Evolutionary conservation across 169 alveolate genomes (phyloP), one percentile per base, ranked within the genome.

Genomic region (Ichthyophthirius multifiliis): DNA sequence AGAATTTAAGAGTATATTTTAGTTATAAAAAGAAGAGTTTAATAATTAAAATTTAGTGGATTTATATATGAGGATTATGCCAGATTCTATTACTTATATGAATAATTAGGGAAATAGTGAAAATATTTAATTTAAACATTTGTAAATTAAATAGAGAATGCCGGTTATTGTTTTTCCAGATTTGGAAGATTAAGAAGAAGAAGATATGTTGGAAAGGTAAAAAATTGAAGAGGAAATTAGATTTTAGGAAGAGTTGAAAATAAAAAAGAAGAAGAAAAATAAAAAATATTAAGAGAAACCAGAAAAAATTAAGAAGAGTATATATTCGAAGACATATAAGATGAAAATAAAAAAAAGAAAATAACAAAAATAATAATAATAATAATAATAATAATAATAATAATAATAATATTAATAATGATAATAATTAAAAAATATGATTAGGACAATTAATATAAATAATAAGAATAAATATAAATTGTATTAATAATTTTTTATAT

Each of bases 41-140:
- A 18, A 84, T 9, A 82, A 71, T 65, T 30, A 89, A 27, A 91
- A 91, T 78, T 83, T 85, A 43, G 44, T 94, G 5, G 97, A 94
- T 74, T 63, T 92, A 20, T 94, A 94, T 81, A 90, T 90, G 16
- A 90, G 97, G 77, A 90, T 86, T 39, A 83, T 85, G 31, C 95
- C 96, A 37, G 95, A 92, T 35, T 76, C 89, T 10, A 94, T 94
- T 64, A 94, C 94, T 27, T 94, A 94, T 75, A 91, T 90, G 55
- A 85, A 86, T 43, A 67, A 82, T n/a, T 80, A 92, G 41, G 73
- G 86, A 20, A 41, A 67, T 5, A 79, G 77, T 35, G 96, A 90
- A 62, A 91, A 94, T 83, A 67, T 92, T 23, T 88, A 88, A 45
- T 84, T 89, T 34, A 92, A 90, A 18, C 94, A 91, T 83, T 62